phyloP scores from a whole-genome alignment of 2,329 filamentous ascomycete species.

The Alternaria viburni region DNA sequence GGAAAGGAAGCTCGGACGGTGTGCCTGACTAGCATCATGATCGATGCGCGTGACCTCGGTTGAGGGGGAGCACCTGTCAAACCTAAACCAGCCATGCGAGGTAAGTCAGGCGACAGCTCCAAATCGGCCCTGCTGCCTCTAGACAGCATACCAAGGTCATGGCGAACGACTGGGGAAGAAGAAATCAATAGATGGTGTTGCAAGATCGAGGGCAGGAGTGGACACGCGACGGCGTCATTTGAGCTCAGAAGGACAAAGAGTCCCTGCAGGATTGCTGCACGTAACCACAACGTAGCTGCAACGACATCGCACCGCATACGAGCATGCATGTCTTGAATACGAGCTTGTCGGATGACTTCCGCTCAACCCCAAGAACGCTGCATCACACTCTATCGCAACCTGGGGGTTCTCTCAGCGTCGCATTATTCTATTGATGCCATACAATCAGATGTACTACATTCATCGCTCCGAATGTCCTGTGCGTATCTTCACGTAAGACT shows the following conservation, averaged over 20 bases:
- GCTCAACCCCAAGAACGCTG: neutral
- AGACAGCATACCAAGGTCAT: slow-evolving; percentile 5
- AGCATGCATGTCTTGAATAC: neutral
- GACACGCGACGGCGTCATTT: slow-evolving; percentile 26
- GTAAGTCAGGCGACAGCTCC: slow-evolving; percentile 27
- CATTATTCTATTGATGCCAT: neutral
- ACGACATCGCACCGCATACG: neutral
- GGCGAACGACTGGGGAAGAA: slow-evolving; percentile 14
- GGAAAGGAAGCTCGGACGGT: slow-evolving; percentile 28
- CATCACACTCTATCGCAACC: neutral
- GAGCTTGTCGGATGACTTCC: neutral
- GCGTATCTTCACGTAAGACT: neutral
- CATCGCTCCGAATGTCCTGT: neutral
- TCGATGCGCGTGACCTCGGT: slow-evolving; percentile 37
- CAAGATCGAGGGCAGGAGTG: slow-evolving; percentile 11
- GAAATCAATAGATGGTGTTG: slow-evolving; percentile 17
- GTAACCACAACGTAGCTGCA: neutral
- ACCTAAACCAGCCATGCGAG: slow-evolving; percentile 9
- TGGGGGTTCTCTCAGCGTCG: neutral
- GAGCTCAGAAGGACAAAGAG: neutral
- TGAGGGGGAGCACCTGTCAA: slow-evolving; percentile 4
- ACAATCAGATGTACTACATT: neutral
- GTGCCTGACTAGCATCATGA: slow-evolving; percentile 13
- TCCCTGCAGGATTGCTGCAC: slow-evolving; percentile 5
- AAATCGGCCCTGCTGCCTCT: slow-evolving; percentile 22